These are phyloP conservation scores for Gracilariopsis chorda DNA, from an alignment of 23 red algal genomes.

Conservation along the genomic window DNA sequence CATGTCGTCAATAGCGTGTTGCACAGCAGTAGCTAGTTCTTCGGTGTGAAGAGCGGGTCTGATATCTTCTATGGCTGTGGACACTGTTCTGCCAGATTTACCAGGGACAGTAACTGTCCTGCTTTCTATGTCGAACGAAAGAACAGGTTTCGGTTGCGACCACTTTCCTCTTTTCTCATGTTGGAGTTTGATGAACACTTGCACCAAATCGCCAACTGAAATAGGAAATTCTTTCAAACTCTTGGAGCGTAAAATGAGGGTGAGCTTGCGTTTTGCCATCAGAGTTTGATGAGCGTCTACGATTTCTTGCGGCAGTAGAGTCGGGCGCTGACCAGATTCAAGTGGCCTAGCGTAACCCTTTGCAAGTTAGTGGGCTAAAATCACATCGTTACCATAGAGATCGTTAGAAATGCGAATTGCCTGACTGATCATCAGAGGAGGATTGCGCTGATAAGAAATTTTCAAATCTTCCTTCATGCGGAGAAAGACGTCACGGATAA, in stretches of 20 bases:
- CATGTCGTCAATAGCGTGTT: slow-evolving; percentile 14
- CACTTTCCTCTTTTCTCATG: slow-evolving; percentile 2
- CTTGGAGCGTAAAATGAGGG: slow-evolving; percentile 10
- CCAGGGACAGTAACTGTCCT: slow-evolving; percentile 9
- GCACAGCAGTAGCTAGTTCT: not conserved
- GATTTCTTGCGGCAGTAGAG: not conserved
- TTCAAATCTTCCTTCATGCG: not conserved
- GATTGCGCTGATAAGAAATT: not conserved
- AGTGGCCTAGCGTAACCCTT: not conserved
- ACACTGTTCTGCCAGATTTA: not conserved
- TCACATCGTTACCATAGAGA: not conserved
- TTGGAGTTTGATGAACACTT: not conserved
- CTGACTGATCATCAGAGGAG: not conserved
- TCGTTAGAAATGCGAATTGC: not conserved
- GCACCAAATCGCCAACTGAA: slow-evolving; percentile 22
- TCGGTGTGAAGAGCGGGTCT: not conserved
- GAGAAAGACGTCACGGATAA: slow-evolving; percentile 18
- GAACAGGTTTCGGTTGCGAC: not conserved
- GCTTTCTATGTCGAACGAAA: not conserved
- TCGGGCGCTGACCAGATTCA: not conserved
- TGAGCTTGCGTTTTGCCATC: slow-evolving; percentile 24
- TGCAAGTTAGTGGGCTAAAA: not conserved
- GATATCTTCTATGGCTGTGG: slow-evolving; percentile 3
- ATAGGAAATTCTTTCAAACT: not conserved
- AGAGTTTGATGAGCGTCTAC: not conserved